phyloP scores from a whole-genome alignment of 2,329 filamentous ascomycete species.

The Colletotrichum abscissum region DNA sequence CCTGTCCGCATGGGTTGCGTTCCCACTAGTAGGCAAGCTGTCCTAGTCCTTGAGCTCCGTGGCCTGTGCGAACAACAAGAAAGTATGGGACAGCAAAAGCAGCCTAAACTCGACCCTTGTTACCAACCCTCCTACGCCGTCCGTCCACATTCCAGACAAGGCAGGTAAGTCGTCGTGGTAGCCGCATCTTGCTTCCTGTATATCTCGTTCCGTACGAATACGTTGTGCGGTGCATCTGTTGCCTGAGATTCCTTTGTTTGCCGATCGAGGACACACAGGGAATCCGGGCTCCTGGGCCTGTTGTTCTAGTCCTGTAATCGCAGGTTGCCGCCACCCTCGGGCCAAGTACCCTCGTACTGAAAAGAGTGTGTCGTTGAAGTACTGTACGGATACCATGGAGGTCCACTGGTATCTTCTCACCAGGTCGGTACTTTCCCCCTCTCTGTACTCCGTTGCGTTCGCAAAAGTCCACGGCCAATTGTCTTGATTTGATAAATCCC shows the following conservation, averaged over 20 bases:
- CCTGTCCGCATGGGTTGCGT: not conserved
- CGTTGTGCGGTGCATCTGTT: not conserved
- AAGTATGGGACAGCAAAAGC: not conserved
- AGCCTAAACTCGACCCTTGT: not conserved
- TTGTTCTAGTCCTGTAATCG: not conserved
- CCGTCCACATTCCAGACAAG: not conserved
- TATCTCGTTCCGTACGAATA: not conserved
- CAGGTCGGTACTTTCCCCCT: constrained; percentile 1
- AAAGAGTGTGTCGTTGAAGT: not conserved
- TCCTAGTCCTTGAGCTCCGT: not conserved
- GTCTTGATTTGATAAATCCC: constrained; percentile 12
- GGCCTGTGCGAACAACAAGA: not conserved
- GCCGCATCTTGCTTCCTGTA: not conserved
- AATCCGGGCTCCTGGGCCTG: not conserved
- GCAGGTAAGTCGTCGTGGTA: constrained; percentile 16
- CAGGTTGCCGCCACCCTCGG: constrained; percentile 5
- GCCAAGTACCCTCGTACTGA: not conserved
- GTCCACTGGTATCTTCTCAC: not conserved
- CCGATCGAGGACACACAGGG: not conserved
- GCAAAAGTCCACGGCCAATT: constrained; percentile 23
- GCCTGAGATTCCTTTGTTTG: not conserved
- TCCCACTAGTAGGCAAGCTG: not conserved
- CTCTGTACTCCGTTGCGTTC: constrained; percentile 15
- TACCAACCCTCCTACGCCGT: not conserved
- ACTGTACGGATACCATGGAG: not conserved